Percentiles rank a stretch among this genome's conserved stretches.
Conservation (phyloP, 2,329 filamentous ascomycete species). For the Pyricularia sp. region DNA sequence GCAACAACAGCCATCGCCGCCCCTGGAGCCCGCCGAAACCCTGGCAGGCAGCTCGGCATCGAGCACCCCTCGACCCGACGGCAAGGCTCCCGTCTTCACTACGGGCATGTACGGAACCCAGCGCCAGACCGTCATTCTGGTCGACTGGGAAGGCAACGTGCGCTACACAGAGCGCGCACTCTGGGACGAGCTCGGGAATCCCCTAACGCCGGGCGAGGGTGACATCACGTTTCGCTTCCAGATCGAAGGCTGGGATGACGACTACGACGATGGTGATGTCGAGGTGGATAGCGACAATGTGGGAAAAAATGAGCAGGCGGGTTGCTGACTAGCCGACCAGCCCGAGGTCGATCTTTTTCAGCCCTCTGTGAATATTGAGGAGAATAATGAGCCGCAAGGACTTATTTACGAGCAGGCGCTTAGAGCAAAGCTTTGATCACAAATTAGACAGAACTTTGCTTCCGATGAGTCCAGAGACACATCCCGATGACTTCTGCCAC, state of each 20-base stretch:
- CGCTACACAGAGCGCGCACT: conserved; percentile 50
- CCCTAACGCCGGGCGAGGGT: conserved; percentile 41
- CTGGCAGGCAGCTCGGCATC: background rate
- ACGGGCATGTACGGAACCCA: conserved; percentile 57
- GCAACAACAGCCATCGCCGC: background rate
- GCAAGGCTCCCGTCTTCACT: conserved; percentile 27
- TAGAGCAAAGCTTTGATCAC: background rate
- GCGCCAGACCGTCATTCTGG: conserved; percentile 51
- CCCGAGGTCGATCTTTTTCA: background rate
- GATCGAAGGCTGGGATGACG: conserved; percentile 42
- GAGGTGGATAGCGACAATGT: background rate
- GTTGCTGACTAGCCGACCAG: conserved; percentile 1
- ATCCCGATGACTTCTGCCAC: background rate
- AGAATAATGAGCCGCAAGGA: background rate
- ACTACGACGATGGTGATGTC: background rate
- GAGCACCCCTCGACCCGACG: background rate
- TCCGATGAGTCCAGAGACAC: background rate
- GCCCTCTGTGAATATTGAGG: background rate
- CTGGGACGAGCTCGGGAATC: conserved; percentile 48
- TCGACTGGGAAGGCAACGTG: conserved; percentile 54
- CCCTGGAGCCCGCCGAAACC: background rate
- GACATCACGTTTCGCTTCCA: conserved; percentile 47
- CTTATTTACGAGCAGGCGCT: background rate
- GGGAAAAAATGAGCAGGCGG: background rate
- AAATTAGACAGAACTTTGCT: too few species aligned